Conservation (phyloP, 331 rosid species). For the Pyrus hybrid region DNA sequence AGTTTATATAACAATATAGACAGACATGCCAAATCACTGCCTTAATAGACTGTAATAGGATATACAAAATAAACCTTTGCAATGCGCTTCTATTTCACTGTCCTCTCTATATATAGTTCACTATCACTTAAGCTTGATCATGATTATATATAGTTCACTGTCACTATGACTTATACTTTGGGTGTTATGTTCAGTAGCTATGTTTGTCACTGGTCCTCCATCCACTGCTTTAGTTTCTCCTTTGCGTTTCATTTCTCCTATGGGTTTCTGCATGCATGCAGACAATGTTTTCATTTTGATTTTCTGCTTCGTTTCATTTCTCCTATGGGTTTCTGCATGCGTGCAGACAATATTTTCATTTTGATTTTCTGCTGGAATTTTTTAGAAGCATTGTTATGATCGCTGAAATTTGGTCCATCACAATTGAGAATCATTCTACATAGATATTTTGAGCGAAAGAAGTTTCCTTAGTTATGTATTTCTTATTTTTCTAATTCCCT, state of each 20-base stretch:
- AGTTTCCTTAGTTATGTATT: background rate
- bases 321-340: background rate
- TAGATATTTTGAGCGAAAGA: background rate
- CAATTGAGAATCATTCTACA: background rate
- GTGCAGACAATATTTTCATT: background rate
- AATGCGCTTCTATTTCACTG: background rate
- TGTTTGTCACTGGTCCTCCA: background rate
- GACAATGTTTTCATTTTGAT: background rate
- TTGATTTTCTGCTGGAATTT: background rate
- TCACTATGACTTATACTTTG: background rate
- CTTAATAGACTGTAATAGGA: background rate
- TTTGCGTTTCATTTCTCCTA: background rate
- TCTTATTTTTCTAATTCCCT: background rate
- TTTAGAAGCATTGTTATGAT: background rate
- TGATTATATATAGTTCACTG: background rate
- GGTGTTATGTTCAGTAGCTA: background rate
- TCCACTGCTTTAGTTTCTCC: background rate
- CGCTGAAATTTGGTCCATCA: background rate
- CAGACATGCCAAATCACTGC: background rate
- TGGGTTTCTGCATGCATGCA: background rate
- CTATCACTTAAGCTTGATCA: background rate
- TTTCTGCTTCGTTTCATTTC: background rate
- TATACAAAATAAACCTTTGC: background rate
- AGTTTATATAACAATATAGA: background rate
- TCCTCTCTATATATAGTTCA: background rate